phyloP scores from a whole-genome alignment of 192 early-diverging fungal genomes.

The Phycomyces blakesleeanus region DNA sequence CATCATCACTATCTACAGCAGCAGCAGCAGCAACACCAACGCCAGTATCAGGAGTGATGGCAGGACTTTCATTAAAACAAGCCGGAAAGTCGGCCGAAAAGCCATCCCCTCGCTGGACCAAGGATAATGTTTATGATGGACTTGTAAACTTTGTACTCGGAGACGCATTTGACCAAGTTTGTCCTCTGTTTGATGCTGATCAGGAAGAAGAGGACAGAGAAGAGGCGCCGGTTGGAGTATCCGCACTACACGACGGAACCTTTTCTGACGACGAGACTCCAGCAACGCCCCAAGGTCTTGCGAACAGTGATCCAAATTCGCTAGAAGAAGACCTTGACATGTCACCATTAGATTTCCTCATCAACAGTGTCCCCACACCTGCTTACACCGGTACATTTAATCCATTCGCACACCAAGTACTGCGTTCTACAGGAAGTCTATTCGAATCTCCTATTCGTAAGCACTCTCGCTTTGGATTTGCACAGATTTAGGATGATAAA shows the following conservation, averaged over 20 bases:
- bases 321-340: background rate
- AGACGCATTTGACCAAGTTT: slow-evolving; percentile 18
- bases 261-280: no score
- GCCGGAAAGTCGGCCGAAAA: background rate
- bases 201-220: slow-evolving; percentile 10
- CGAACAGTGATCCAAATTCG: no score
- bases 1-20: no score
- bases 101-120: background rate
- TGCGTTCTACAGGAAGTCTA: slow-evolving; percentile 11
- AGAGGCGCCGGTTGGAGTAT: slow-evolving; percentile 20
- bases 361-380: slow-evolving; percentile 18
- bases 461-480: slow-evolving; percentile 31
- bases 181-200: background rate
- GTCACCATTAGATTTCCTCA: slow-evolving; percentile 17
- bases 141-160: slow-evolving; percentile 28
- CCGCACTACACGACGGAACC: slow-evolving; percentile 13
- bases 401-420: slow-evolving; percentile 24
- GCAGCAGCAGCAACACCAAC: no score
- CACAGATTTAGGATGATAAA: slow-evolving; percentile 16
- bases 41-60: no score
- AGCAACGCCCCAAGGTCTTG: no score
- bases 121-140: slow-evolving; percentile 7
- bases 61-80: no score
- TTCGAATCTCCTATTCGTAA: slow-evolving; percentile 26
- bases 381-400: slow-evolving; percentile 23